Evolutionary conservation across 2,329 filamentous ascomycete genomes (phyloP).

Genomic region (Elsinoe fawcettii): DNA sequence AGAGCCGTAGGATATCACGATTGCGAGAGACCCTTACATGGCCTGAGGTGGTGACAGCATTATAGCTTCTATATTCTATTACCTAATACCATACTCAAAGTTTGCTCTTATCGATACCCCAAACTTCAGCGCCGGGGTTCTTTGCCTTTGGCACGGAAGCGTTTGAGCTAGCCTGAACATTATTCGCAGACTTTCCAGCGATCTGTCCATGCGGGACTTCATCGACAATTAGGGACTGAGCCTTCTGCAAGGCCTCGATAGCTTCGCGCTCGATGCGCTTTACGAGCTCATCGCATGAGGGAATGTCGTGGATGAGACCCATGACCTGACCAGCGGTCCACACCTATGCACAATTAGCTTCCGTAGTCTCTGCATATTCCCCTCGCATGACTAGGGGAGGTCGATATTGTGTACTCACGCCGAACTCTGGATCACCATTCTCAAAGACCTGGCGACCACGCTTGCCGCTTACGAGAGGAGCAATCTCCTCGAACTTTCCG

Average conservation of each 20-base stretch:
- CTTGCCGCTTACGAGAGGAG: slow-evolving; percentile 80
- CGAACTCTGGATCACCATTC: slow-evolving; percentile 83
- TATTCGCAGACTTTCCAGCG: slow-evolving; percentile 23
- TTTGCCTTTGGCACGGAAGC: slow-evolving; percentile 28
- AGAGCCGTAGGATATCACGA: too few species aligned
- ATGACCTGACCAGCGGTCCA: slow-evolving; percentile 98
- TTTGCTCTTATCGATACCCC: slow-evolving; percentile 22
- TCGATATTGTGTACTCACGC: slow-evolving; percentile 52
- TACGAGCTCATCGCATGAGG: slow-evolving; percentile 40
- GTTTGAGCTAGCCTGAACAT: slow-evolving; percentile 6
- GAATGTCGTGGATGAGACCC: slow-evolving; percentile 46
- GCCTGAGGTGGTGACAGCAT: background rate
- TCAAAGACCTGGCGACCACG: slow-evolving; percentile 84
- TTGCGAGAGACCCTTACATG: background rate
- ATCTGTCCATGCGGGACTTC: slow-evolving; percentile 29
- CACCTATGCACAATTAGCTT: slow-evolving; percentile 48
- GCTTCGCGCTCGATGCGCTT: slow-evolving; percentile 41
- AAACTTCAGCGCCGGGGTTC: slow-evolving; percentile 35
- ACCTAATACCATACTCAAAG: background rate
- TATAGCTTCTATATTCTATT: background rate
- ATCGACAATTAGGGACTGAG: slow-evolving; percentile 33
- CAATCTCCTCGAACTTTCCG: slow-evolving; percentile 84
- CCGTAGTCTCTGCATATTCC: background rate
- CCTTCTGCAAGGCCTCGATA: slow-evolving; percentile 34
- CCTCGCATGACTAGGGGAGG: background rate